Percentiles rank a stretch among this genome's conserved stretches.
These are phyloP conservation scores for Apiospora arundinis DNA, from an alignment of 2,329 filamentous ascomycete genomes.

Conservation along the genomic window DNA sequence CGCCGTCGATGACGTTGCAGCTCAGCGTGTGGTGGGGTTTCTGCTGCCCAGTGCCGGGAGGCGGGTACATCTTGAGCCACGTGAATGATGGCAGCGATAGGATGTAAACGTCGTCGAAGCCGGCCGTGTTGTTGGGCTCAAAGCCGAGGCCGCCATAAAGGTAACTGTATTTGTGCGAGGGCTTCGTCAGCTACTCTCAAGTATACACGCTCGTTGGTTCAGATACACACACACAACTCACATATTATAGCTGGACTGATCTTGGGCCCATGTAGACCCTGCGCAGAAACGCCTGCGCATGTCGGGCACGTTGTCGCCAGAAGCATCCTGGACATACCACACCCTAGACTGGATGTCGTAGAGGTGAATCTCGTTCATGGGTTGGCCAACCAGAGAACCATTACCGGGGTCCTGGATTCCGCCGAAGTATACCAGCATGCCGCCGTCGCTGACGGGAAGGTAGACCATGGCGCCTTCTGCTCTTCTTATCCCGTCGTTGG, in stretches of 20 bases:
- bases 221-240: slow-evolving; percentile 42
- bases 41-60: slow-evolving; percentile 43
- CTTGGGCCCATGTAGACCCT: slow-evolving; percentile 63
- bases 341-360: slow-evolving; percentile 65
- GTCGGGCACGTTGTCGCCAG: slow-evolving; percentile 56
- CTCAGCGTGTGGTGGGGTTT: slow-evolving; percentile 61
- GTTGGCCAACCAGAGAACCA: slow-evolving; percentile 51
- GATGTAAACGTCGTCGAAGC: slow-evolving; percentile 68
- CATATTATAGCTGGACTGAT: slow-evolving; percentile 70
- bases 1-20: slow-evolving; percentile 61
- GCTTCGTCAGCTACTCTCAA: slow-evolving; percentile 18
- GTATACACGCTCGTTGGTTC: too few relatives aligned
- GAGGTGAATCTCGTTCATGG: slow-evolving; percentile 59
- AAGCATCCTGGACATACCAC: slow-evolving; percentile 66
- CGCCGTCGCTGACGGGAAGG: slow-evolving; percentile 64
- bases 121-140: slow-evolving; percentile 48
- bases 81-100: slow-evolving; percentile 67
- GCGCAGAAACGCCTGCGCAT: slow-evolving; percentile 66
- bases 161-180: slow-evolving; percentile 50
- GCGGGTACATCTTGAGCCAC: slow-evolving; percentile 62
- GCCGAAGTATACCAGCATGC: slow-evolving; percentile 67
- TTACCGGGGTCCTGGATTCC: slow-evolving; percentile 59
- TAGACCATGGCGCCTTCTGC: slow-evolving; percentile 68
- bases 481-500: slow-evolving; percentile 53
- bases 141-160: slow-evolving; percentile 65